phyloP scores from a whole-genome alignment of 441 rosid species.

The Erodium trifolium region DNA sequence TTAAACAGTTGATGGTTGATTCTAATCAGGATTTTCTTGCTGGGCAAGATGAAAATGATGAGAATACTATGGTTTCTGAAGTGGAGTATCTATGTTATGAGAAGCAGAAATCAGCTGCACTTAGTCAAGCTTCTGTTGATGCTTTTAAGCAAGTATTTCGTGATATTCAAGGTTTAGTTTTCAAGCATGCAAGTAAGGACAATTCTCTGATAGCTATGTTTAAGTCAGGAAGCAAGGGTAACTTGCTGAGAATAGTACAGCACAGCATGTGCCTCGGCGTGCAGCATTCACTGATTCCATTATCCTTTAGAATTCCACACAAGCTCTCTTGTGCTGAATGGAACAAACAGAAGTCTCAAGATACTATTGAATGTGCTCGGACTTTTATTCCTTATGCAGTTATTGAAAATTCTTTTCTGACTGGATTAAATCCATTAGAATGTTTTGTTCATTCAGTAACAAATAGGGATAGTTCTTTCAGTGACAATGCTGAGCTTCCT shows the following conservation, averaged over 20 bases:
- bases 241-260: constrained; percentile 65
- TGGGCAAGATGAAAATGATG: constrained; percentile 32
- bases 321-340: constrained; percentile 63
- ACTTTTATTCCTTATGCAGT: constrained; percentile 75
- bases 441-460: constrained; percentile 86
- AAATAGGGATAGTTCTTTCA: constrained; percentile 78
- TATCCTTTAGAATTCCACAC: constrained; percentile 73
- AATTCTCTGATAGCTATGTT: constrained; percentile 75
- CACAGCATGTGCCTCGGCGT: constrained; percentile 91
- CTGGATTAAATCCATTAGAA: constrained; percentile 82
- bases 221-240: constrained; percentile 96
- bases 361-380: constrained; percentile 33
- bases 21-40: constrained; percentile 53
- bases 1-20: constrained; percentile 68
- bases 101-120: constrained; percentile 77
- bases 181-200: constrained; percentile 48
- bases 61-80: constrained; percentile 26
- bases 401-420: constrained; percentile 59
- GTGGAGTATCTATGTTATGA: constrained; percentile 42
- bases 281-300: constrained; percentile 70
- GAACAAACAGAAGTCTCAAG: constrained; percentile 47
- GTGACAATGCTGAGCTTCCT: constrained; percentile 97
- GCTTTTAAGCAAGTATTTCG: constrained; percentile 70
- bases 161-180: constrained; percentile 67
- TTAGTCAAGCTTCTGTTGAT: constrained; percentile 71